These are phyloP conservation scores for Plasmodium cynomolgi DNA, from an alignment of 169 alveolate genomes.

Conservation along the genomic window DNA sequence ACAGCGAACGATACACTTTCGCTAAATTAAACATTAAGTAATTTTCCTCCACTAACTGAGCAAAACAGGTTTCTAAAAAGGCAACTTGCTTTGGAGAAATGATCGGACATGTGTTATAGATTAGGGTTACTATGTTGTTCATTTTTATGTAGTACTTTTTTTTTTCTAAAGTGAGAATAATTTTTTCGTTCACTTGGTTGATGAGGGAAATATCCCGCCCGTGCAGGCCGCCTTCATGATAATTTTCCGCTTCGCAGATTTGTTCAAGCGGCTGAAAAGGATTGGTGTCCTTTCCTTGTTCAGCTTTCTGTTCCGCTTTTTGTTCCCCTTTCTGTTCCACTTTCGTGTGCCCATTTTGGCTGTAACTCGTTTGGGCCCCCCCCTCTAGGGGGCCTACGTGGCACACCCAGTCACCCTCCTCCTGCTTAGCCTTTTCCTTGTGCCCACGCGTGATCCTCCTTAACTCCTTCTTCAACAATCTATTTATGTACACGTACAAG, in stretches of 20 bases:
- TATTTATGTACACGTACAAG: constrained; percentile 34
- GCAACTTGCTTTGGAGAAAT: background rate
- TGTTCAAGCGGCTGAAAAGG: background rate
- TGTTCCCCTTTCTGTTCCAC: background rate
- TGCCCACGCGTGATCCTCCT: background rate
- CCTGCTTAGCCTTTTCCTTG: background rate
- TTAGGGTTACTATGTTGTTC: constrained; percentile 25
- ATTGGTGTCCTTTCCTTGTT: background rate
- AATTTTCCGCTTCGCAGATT: background rate
- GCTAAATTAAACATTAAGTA: constrained; percentile 7
- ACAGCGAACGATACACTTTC: constrained; percentile 5
- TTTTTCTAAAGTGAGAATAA: background rate
- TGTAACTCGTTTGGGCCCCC: background rate
- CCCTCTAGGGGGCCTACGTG: background rate
- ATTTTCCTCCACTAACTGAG: constrained; percentile 32
- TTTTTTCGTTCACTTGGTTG: constrained; percentile 6
- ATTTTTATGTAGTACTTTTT: constrained; percentile 29
- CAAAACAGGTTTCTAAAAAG: constrained; percentile 6
- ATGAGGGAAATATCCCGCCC: background rate
- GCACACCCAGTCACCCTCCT: background rate
- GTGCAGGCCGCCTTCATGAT: background rate
- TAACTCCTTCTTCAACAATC: constrained; percentile 17
- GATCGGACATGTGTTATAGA: constrained; percentile 57
- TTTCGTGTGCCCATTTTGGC: background rate
- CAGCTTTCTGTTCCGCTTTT: background rate